phyloP scores from a whole-genome alignment of 495 filamentous ascomycete species.

The Bacidia gigantensis region DNA sequence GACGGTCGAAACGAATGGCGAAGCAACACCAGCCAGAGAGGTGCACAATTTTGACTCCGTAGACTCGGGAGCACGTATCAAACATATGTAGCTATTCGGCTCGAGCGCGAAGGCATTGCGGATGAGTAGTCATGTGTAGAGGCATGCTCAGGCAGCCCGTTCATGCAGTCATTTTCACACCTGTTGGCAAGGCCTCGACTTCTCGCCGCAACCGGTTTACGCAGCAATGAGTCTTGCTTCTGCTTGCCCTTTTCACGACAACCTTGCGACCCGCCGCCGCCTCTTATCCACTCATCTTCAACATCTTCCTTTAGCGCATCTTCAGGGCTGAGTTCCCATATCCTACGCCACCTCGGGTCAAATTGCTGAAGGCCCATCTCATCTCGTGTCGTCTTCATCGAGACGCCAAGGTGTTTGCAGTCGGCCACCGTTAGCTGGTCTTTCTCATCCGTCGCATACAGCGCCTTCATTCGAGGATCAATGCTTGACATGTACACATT shows the following conservation, averaged over 20 bases:
- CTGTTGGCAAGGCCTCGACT: no score
- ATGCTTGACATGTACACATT: no score
- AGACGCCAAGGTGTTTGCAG: not conserved
- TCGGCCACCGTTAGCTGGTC: not conserved
- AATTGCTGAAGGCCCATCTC: slow-evolving; percentile 4
- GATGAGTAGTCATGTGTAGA: no score
- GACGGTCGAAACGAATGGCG: no score
- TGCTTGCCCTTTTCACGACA: not conserved
- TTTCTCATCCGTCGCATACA: not conserved
- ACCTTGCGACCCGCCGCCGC: not conserved
- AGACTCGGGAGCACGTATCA: no score
- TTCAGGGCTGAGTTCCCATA: slow-evolving; percentile 1
- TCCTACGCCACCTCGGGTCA: slow-evolving; percentile 3
- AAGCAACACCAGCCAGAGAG: no score
- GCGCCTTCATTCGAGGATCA: slow-evolving; percentile 6
- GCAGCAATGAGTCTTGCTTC: not conserved
- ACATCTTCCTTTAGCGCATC: not conserved
- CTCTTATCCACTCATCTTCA: not conserved
- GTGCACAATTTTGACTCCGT: no score
- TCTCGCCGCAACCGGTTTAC: no score
- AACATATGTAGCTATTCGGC: no score
- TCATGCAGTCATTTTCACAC: no score
- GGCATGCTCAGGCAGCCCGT: no score
- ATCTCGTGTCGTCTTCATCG: slow-evolving; percentile 5
- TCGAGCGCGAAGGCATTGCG: no score